phyloP scores from a whole-genome alignment of 1,139 yeast genomes.

The Barnettozyma hawaiiensis region DNA sequence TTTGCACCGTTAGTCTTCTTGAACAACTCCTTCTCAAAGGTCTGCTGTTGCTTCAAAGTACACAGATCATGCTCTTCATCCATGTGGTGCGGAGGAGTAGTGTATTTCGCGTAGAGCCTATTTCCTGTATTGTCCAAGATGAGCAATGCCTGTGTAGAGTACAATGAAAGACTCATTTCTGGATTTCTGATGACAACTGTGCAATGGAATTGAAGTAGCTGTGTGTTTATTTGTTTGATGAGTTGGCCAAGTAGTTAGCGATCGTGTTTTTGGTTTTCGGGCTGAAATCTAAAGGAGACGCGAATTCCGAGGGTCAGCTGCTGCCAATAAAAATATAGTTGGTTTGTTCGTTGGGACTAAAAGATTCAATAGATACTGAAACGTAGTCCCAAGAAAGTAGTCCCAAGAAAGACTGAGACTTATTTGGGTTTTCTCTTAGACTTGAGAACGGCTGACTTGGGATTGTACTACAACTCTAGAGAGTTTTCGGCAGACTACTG shows the following conservation, averaged over 20 bases:
- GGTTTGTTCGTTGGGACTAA: too few species aligned
- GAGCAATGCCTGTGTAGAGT: conserved; percentile 71
- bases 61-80: conserved; percentile 29
- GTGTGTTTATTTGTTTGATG: not conserved
- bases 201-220: not conserved
- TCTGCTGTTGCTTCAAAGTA: conserved; percentile 57
- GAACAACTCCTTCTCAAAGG: conserved; percentile 71
- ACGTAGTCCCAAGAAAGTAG: not conserved
- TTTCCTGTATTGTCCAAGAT: conserved; percentile 79
- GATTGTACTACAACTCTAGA: too few species aligned
- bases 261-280: not conserved
- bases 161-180: conserved; percentile 58
- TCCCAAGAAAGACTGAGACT: not conserved
- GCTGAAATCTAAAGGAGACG: too few species aligned
- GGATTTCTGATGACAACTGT: not conserved
- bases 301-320: not conserved
- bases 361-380: not conserved
- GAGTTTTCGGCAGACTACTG: too few species aligned
- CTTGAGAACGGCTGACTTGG: not conserved
- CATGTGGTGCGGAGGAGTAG: conserved; percentile 55
- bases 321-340: too few species aligned
- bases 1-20: conserved; percentile 73
- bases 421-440: too few species aligned
- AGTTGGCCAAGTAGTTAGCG: conserved; percentile 1
- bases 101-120: conserved; percentile 82